These are phyloP conservation scores for Metschnikowia cubensis DNA, from an alignment of 805 yeast species.

Conservation along the genomic window DNA sequence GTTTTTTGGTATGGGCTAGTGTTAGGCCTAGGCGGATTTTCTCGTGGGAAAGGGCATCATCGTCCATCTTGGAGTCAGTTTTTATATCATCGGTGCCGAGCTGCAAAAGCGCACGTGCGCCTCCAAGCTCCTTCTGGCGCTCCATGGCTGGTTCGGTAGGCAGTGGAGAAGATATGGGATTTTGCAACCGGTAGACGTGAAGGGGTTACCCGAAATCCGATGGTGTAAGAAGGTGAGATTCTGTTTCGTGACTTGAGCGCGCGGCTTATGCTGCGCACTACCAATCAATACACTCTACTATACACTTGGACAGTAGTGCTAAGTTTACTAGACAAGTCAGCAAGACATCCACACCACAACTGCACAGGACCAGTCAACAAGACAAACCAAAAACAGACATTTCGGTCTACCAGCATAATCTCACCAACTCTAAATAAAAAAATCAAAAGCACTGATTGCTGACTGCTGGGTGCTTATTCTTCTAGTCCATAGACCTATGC, in stretches of 20 bases:
- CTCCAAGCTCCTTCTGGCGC: constrained; percentile 40
- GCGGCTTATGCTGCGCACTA: constrained; percentile 1
- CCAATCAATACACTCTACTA: neutral
- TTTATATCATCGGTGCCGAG: constrained; percentile 29
- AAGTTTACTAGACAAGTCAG: too few species aligned
- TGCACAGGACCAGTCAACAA: too few species aligned
- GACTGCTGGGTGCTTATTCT: neutral
- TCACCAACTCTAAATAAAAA: too few species aligned
- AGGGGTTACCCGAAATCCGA: constrained; percentile 20
- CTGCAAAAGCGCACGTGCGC: constrained; percentile 43
- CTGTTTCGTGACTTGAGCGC: constrained; percentile 3
- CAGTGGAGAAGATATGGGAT: neutral
- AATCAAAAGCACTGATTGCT: too few species aligned
- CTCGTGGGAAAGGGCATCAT: neutral
- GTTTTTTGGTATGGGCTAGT: neutral
- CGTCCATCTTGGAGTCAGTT: neutral
- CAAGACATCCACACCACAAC: too few species aligned
- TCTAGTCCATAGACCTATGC: constrained; percentile 17
- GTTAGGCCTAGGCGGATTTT: neutral
- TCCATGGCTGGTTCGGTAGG: constrained; percentile 21
- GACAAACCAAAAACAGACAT: too few species aligned
- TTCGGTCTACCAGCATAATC: too few species aligned
- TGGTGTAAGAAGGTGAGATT: neutral
- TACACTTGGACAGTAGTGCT: too few species aligned
- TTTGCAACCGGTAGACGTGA: constrained; percentile 17